Conservation (phyloP, 2,329 filamentous ascomycete genomes). For the Trichophaea hybrida region DNA sequence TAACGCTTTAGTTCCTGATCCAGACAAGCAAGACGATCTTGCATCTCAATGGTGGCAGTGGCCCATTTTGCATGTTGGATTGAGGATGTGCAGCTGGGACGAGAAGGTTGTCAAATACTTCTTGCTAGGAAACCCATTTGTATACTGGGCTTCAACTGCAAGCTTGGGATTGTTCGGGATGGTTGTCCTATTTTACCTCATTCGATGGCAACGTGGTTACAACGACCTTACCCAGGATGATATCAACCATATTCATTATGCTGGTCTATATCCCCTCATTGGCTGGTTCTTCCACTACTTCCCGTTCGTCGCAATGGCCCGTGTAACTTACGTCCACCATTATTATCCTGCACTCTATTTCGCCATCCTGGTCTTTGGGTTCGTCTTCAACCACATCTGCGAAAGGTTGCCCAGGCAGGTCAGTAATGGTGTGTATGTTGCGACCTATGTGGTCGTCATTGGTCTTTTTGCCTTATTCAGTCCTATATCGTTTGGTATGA, state of each 20-base stretch:
- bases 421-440: slow-evolving; percentile 54
- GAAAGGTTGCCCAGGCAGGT: slow-evolving; percentile 35
- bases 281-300: slow-evolving; percentile 96
- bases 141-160: slow-evolving; percentile 88
- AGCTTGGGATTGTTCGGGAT: slow-evolving; percentile 59
- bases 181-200: slow-evolving; percentile 65
- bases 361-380: slow-evolving; percentile 77
- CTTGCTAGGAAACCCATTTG: slow-evolving; percentile 85
- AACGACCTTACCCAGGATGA: slow-evolving; percentile 63
- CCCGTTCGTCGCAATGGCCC: slow-evolving; percentile 88
- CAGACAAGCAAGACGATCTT: slow-evolving; percentile 96
- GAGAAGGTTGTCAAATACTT: slow-evolving; percentile 76
- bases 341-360: slow-evolving; percentile 99
- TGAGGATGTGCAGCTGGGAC: slow-evolving; percentile 98
- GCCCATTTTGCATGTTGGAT: slow-evolving; percentile 86
- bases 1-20: slow-evolving; percentile 92
- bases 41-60: slow-evolving; percentile 97
- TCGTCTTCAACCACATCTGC: slow-evolving; percentile 56
- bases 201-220: slow-evolving; percentile 94
- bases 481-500: slow-evolving; percentile 93
- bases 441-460: slow-evolving; percentile 60
- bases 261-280: slow-evolving; percentile 75
- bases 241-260: slow-evolving; percentile 88
- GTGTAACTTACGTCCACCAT: slow-evolving; percentile 97
- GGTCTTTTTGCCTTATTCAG: slow-evolving; percentile 82